Percentiles rank a stretch among this genome's conserved stretches.
Evolutionary conservation across 495 filamentous ascomycete genomes (phyloP).

Genomic region (Venustampulla echinocandica): DNA sequence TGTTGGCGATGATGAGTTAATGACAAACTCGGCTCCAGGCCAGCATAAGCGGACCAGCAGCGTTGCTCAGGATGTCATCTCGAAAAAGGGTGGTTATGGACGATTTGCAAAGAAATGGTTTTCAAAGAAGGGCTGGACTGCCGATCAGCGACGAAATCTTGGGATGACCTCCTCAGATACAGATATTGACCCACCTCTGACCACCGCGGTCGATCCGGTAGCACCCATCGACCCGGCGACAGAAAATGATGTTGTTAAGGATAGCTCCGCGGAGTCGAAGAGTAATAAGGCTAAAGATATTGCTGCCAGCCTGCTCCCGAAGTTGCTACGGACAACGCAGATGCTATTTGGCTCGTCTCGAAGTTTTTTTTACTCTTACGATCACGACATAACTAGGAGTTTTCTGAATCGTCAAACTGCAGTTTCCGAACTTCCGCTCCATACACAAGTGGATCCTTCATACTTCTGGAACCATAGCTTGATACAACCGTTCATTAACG

Average conservation of each 20-base stretch:
- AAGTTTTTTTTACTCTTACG: constrained; percentile 91
- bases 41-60: constrained; percentile 19
- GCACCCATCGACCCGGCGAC: not conserved
- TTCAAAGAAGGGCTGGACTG: constrained; percentile 64
- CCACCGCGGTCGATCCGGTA: not conserved
- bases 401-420: constrained; percentile 29
- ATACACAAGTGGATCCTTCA: constrained; percentile 64
- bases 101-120: constrained; percentile 87
- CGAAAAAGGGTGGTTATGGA: constrained; percentile 68
- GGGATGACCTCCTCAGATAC: constrained; percentile 15
- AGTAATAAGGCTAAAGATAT: constrained; percentile 22
- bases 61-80: constrained; percentile 71
- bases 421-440: constrained; percentile 44
- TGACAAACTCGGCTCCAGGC: not conserved
- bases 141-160: constrained; percentile 21
- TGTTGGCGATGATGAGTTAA: constrained; percentile 23
- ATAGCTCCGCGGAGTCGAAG: constrained; percentile 23
- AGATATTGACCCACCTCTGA: not conserved
- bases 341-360: constrained; percentile 66
- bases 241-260: not conserved
- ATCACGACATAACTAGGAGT: constrained; percentile 68
- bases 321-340: constrained; percentile 72
- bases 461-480: constrained; percentile 90
- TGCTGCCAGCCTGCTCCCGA: constrained; percentile 53
- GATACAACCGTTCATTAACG: constrained; percentile 61